A percentile compares a stretch with the other conserved stretches of the same genome.
phyloP scores from a whole-genome alignment of 2,329 filamentous ascomycete genomes.

The Taxawa tesnikishii region DNA sequence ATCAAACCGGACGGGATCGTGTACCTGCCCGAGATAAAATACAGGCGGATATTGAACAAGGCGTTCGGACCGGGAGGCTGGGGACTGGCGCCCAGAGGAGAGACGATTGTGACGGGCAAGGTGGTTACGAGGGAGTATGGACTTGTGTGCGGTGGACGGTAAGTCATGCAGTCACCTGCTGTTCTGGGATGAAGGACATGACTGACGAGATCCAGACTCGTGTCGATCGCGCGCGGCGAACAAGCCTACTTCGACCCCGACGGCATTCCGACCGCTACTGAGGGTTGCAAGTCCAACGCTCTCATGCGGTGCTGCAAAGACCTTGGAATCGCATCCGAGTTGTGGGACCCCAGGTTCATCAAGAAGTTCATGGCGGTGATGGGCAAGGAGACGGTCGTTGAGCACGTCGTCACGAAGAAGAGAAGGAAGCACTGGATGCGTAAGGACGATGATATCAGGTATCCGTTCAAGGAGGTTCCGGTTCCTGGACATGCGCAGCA shows the following conservation, averaged over 20 bases:
- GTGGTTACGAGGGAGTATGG: slow-evolving; percentile 84
- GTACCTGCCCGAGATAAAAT: slow-evolving; percentile 97
- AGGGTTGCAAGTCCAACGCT: slow-evolving; percentile 96
- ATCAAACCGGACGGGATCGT: slow-evolving; percentile 96
- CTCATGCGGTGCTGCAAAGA: slow-evolving; percentile 98
- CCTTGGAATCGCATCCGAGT: slow-evolving; percentile 81
- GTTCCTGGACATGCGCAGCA: too few relatives aligned
- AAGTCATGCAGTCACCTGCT: too few relatives aligned
- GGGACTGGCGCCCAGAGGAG: slow-evolving; percentile 81
- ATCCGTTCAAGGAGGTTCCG: slow-evolving; percentile 44
- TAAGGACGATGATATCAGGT: slow-evolving; percentile 65
- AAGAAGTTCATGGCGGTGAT: slow-evolving; percentile 64
- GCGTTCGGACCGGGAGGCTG: slow-evolving; percentile 93
- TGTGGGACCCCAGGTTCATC: slow-evolving; percentile 93
- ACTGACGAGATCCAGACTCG: slow-evolving; percentile 52
- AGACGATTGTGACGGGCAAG: slow-evolving; percentile 73
- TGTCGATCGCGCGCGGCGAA: slow-evolving; percentile 86
- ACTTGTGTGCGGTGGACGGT: slow-evolving; percentile 79
- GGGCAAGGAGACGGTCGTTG: slow-evolving; percentile 75
- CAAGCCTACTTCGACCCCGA: slow-evolving; percentile 87
- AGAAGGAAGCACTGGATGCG: slow-evolving; percentile 76
- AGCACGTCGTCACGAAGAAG: slow-evolving; percentile 79
- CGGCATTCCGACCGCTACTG: slow-evolving; percentile 82
- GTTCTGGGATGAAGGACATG: slow-evolving; percentile 3
- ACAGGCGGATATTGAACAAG: slow-evolving; percentile 75